Base-by-base conservation (phyloP, 345 rosid genomes). In the Syzygium aqueum region DNA sequence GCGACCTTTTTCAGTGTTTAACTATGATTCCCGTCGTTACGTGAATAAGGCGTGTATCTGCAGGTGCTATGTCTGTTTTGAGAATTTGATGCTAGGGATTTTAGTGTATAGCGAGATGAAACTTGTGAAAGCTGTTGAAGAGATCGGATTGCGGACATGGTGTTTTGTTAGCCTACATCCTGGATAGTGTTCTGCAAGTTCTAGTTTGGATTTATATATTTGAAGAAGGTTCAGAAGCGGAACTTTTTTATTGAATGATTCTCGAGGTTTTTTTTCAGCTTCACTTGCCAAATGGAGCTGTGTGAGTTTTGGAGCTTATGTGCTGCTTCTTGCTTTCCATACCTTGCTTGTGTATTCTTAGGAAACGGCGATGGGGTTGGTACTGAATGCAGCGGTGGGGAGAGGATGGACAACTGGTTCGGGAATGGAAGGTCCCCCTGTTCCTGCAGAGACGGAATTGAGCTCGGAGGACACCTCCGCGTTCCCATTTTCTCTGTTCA, bases 321-420 rank as follows among this genome's bases (percentile, higher is more conserved):
- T 67, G 80, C 80, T 7, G 51, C 84, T 23, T 86, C 49, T 33
- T 77, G 84, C 43, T 11, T 43, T 43, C 50, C 59, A 77, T 25
- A 8, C 22, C 33, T 86, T 7, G 27, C 17, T n/a, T 86, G 30
- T 40, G 33, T 67, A 46, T 77, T 3, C 5, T 78, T 84, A 96
- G 96, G 98, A 97, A 85, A 98, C 89, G 1, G 98, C 98, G 1
- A 96, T 97, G 98, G 98, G 98, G 77, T 89, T 97, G 90, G 98
- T 96, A 73, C 88, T 97, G 88, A 95, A 94, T 90, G 94, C 96
- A 22, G 96, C 98, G 0, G 95, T 98, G 40, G 94, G 95, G 37
- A 90, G 98, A 87, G 98, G 99, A 6, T 97, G 98, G 99, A 97
- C 97, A 0, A 97, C 99, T 3, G 96, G 96, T 53, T 97, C 98